Base-by-base conservation (phyloP, 306 rosid genomes). In the Cicer pinnatifidum region DNA sequence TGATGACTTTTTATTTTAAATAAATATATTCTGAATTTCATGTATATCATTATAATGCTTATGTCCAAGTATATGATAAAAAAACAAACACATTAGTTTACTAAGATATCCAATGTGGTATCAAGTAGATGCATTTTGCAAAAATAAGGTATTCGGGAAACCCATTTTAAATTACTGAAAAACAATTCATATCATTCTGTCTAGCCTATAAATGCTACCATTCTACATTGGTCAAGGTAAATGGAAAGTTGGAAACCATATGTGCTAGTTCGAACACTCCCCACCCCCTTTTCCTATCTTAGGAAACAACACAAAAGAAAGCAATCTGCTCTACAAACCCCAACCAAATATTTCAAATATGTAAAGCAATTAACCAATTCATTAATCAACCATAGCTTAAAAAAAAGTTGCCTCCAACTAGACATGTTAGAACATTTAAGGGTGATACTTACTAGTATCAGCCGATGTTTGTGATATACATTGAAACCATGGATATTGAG, bases 381-480 rank as follows among this genome's bases (percentile, higher is more conserved):
- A 69, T 57, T 57, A 39, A 57, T 61, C 35, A 50, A 69, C 47
- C 23, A 67, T 40, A 5, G 11, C 11, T 23, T 72, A 48, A 40
- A 45, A 39, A 39, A 43, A 4, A 47, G 41, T 47, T 73, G 23
- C 64, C 43, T 68, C 68, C 35, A 73, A 54, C 68, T 46, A 53
- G 16, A 15, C 52, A 75, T 23, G 15, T 45, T 47, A 58, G 8
- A 38, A 74, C 19, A 37, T 17, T 72, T 72, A 54, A 54, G 64
- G 19, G 16, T 35, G 33, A 54, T 4, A 76, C 75, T 84, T 82
- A 91, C 99, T 88, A 87, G 78, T 76, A 94, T 94, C 66, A 94
- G 82, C 75, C 99, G 96, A 80, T 91, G 90, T 82, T 91, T 94
- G 84, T 94, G 95, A 86, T 94, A 91, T 67, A 94, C 85, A 70